Evolutionary conservation across 2,329 filamentous ascomycete species (phyloP).

Genomic region (Sarocladium strictum): DNA sequence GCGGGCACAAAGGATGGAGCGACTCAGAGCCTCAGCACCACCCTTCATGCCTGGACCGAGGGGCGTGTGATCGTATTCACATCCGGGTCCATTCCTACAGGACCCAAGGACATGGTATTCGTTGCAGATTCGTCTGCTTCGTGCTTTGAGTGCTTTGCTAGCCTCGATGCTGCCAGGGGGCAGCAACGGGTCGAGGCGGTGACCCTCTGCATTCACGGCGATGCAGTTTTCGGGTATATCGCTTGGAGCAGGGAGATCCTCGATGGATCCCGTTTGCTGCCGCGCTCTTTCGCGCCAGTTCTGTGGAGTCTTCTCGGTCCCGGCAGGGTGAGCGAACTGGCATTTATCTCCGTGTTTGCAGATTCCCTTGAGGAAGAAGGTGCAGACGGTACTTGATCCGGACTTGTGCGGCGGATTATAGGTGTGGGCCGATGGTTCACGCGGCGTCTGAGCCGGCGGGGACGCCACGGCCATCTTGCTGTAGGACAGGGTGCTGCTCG

Average conservation of each 20-base stretch:
- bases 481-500: not conserved
- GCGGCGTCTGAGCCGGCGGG: no score
- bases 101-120: slow-evolving; percentile 1
- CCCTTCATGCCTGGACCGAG: not conserved
- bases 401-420: not conserved
- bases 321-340: not conserved
- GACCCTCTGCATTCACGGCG: slow-evolving; percentile 4
- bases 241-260: not conserved
- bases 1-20: not conserved
- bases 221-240: slow-evolving; percentile 4
- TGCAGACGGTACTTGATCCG: not conserved
- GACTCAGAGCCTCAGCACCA: slow-evolving; percentile 2
- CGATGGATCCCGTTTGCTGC: not conserved
- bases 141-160: not conserved
- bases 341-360: not conserved
- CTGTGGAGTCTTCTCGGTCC: not conserved
- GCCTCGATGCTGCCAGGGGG: not conserved
- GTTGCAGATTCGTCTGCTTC: slow-evolving; percentile 7
- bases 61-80: slow-evolving; percentile 9
- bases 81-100: slow-evolving; percentile 1
- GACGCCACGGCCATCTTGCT: not conserved
- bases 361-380: not conserved
- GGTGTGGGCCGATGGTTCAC: not conserved
- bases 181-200: slow-evolving; percentile 4
- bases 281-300: not conserved